Base-by-base conservation (phyloP, 2,329 filamentous ascomycete species). In the Chrysoporthe cubensis region DNA sequence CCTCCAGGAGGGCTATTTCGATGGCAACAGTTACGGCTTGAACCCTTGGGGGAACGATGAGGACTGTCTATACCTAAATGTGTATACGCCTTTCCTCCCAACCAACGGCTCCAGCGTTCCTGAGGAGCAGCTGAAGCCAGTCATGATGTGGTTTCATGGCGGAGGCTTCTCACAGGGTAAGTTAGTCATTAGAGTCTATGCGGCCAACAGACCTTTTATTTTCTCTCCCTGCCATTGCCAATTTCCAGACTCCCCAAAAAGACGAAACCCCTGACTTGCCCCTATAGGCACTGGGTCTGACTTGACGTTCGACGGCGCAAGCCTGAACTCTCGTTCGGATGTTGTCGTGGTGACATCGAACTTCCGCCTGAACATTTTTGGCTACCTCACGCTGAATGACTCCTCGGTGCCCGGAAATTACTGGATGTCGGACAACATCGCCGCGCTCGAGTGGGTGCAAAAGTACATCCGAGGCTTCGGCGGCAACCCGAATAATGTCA, bases 271-370 rank as follows among this genome's bases (percentile, higher is more conserved):
- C 21, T 21, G 21, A 21, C 21, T 21, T 21, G 21, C 21, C 21
- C 21, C 21, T 21, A 21, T 21, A 21, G 84, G 84, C 1, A 72
- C 72, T 34, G 73, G 66, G 6, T 71, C 74, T 26, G 73, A 74
- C 32, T 62, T 73, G 7, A 71, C 72, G 1, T 72, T 70, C 13
- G 84, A 87, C 67, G 82, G 83, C 46, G 81, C 82, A 1, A 84
- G 85, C 65, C 75, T 87, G 3, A 84, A 84, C 3, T 9, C 5
- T 1, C 52, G 52, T 2, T 7, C 21, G 2, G 52, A 56, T 13
- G 52, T 56, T 3, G 52, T 56, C 6, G 3, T 56, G 2, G 52
- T 56, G 4, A 56, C 21, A 14, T 56, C n/a, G 34, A 56, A 14
- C 21, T 56, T 3, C 2, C 21, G 52, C 13, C 3, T 4, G 4